These are phyloP conservation scores for Apiospora sp. DNA, from an alignment of 2,329 filamentous ascomycete species.

Conservation along the genomic window DNA sequence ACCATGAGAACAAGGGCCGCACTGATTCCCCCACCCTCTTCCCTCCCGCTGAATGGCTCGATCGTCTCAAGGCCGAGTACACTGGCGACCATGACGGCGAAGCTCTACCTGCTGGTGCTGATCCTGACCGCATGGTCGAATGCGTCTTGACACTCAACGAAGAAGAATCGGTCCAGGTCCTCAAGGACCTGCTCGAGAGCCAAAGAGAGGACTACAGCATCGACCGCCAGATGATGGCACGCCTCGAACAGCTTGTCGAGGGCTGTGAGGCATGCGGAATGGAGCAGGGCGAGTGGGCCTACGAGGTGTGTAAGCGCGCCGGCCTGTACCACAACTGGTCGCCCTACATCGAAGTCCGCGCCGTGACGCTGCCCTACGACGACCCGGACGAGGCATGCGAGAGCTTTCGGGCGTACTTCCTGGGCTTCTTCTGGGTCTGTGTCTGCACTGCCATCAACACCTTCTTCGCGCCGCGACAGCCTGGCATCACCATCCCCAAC, in stretches of 20 bases:
- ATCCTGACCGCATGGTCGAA: slow-evolving; percentile 36
- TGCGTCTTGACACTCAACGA: slow-evolving; percentile 38
- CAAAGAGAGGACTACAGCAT: slow-evolving; percentile 41
- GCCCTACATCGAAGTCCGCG: slow-evolving; percentile 60
- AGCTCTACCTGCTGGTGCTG: slow-evolving; percentile 38
- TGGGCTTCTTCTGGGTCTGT: slow-evolving; percentile 59
- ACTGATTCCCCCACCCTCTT: slow-evolving; percentile 9
- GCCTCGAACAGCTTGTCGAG: slow-evolving; percentile 34
- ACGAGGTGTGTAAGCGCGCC: slow-evolving; percentile 43
- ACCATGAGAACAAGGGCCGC: neutral
- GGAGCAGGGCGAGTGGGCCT: slow-evolving; percentile 40
- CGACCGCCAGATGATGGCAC: slow-evolving; percentile 35
- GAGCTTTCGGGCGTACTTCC: slow-evolving; percentile 61
- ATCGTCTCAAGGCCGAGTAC: slow-evolving; percentile 39
- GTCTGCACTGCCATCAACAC: slow-evolving; percentile 61
- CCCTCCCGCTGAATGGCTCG: slow-evolving; percentile 34
- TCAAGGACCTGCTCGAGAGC: slow-evolving; percentile 32
- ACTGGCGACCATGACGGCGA: slow-evolving; percentile 39
- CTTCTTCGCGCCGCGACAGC: slow-evolving; percentile 65
- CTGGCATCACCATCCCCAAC: slow-evolving; percentile 60
- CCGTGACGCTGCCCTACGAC: slow-evolving; percentile 52
- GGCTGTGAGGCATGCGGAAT: slow-evolving; percentile 39
- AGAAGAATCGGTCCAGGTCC: slow-evolving; percentile 31
- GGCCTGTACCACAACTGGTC: slow-evolving; percentile 63
- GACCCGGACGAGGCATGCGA: slow-evolving; percentile 48